Base-by-base conservation (phyloP, 139 green algal species). In the Mesotaenium endlicherianum region DNA sequence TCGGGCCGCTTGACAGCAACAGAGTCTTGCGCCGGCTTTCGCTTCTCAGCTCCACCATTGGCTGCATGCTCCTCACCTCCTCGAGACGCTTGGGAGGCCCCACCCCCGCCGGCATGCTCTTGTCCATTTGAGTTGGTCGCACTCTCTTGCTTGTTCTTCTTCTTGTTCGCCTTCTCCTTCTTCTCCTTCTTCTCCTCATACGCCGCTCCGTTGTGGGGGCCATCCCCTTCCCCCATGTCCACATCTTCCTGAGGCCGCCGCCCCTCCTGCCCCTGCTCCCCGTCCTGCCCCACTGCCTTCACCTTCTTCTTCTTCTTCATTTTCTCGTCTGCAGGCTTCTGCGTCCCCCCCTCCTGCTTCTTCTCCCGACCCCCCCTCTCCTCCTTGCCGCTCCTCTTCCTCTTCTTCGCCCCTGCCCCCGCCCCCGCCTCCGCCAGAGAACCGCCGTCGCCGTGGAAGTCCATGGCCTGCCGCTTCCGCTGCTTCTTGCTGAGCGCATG, bases 401-500 rank as follows among this genome's bases (percentile, higher is more conserved):
- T 45, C 59, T 82, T 45, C 75, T 17, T 36, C 39, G 17, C 45
- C 39, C 42, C 39, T 38, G 4, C 36, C 75, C 34, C 42, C 57
- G n/a, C 76, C 75, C 75, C 39, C 17, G 44, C 45, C 39, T 45
- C 39, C 0, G 39, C 75, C 26, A n/a, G n/a, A n/a, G n/a, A n/a
- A n/a, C 26, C 47, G 44, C 42, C 17, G 20, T 55, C 45, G 44
- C 30, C 41, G 31, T 38, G 31, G 31, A 6, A n/a, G 16, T 17
- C 44, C 14, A 40, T 26, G 40, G n/a, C 72, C 72, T 80, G 31
- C 72, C 75, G 39, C 72, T 71, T 36, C 14, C 72, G 45, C 45
- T 72, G 34, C n/a, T 71, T 38, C 40, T 20, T 17, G 34, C 72
- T 80, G n/a, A 80, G 72, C 75, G 76, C 39, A n/a, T 82, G 39